phyloP scores from a whole-genome alignment of 148 eudicot genomes.

The Fallopia convolvulus region DNA sequence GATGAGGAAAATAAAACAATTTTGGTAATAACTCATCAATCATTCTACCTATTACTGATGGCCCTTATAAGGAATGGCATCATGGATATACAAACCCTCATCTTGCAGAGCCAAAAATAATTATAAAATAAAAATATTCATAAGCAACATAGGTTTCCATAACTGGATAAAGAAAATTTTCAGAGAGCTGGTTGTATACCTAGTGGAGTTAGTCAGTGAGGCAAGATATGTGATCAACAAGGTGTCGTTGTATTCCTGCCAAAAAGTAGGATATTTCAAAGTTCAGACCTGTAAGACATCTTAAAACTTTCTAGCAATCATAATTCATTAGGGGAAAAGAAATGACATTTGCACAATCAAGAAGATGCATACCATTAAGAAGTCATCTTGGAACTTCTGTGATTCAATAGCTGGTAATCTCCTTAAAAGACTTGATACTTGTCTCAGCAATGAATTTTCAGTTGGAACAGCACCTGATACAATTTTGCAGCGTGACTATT shows the following conservation, averaged over 20 bases:
- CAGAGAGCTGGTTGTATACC: slow-evolving; percentile 36
- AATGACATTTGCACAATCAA: neutral
- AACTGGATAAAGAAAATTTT: neutral
- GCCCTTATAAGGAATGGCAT: too few relatives aligned
- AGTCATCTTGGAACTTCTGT: slow-evolving; percentile 81
- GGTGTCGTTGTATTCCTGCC: slow-evolving; percentile 94
- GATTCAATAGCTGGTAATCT: slow-evolving; percentile 95
- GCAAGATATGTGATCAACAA: slow-evolving; percentile 76
- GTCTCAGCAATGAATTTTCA: slow-evolving; percentile 67
- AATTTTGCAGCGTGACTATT: neutral
- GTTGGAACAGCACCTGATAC: slow-evolving; percentile 63
- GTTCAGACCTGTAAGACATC: neutral
- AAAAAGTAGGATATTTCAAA: slow-evolving; percentile 4
- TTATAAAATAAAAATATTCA: too few relatives aligned
- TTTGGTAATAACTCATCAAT: neutral
- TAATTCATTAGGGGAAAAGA: neutral
- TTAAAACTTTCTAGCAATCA: neutral
- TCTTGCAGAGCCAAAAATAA: neutral
- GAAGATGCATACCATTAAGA: slow-evolving; percentile 58
- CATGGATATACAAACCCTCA: too few relatives aligned
- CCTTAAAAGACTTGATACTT: slow-evolving; percentile 90
- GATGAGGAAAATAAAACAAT: neutral
- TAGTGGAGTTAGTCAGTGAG: slow-evolving; percentile 85
- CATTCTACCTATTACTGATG: too few relatives aligned
- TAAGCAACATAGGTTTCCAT: neutral